Percentiles rank a stretch among this genome's conserved stretches.
Conservation (phyloP, 495 filamentous ascomycete species). For the Opeltia flavorubescens region DNA sequence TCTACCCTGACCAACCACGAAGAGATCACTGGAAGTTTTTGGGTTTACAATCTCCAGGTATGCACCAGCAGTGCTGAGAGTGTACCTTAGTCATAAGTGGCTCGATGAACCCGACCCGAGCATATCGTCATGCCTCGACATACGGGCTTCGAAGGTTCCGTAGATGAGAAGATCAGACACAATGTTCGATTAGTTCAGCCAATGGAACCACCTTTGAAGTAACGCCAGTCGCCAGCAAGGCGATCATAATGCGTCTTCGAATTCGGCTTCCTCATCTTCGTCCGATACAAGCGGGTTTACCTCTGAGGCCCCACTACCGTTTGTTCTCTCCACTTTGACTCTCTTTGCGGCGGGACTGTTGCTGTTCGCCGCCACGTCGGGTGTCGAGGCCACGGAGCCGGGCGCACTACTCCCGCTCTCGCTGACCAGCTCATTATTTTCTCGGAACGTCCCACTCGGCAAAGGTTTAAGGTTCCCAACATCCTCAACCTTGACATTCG, state of each 20-base stretch:
- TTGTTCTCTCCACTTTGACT: conserved; percentile 23
- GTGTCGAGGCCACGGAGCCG: conserved; percentile 30
- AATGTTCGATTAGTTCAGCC: too few species aligned
- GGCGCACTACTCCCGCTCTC: conserved; percentile 28
- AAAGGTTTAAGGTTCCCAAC: not conserved
- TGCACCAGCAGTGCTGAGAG: too few species aligned
- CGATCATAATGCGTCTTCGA: conserved; percentile 30
- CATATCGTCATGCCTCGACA: too few species aligned
- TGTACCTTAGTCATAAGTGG: too few species aligned
- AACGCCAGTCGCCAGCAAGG: not conserved
- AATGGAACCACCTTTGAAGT: not conserved
- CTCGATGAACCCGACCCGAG: too few species aligned
- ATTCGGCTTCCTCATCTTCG: conserved; percentile 36
- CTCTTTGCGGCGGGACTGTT: conserved; percentile 31
- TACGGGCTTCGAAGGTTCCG: too few species aligned
- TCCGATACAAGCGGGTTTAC: conserved; percentile 29
- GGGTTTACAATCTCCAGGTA: too few species aligned
- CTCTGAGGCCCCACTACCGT: not conserved
- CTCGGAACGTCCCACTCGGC: not conserved
- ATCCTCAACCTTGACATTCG: conserved; percentile 12
- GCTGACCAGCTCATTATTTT: conserved; percentile 23
- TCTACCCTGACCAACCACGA: too few species aligned
- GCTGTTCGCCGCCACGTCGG: conserved; percentile 8
- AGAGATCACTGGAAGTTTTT: too few species aligned
- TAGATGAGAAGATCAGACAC: too few species aligned